These are phyloP conservation scores for Pyronema domesticum DNA, from an alignment of 495 filamentous ascomycete genomes.

Conservation along the genomic window DNA sequence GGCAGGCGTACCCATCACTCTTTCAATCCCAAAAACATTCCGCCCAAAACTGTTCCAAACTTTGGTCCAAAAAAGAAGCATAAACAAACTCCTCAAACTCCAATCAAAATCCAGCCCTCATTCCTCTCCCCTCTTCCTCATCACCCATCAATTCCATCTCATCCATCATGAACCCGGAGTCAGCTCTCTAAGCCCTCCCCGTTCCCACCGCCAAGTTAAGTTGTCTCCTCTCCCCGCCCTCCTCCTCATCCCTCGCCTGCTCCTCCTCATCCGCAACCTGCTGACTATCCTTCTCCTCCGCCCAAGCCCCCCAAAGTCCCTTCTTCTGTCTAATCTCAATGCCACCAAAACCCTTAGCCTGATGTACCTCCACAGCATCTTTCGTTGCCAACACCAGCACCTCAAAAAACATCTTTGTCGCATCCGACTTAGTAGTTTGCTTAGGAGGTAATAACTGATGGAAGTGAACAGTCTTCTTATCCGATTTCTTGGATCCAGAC, in stretches of 20 bases:
- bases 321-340: slow-evolving; percentile 74
- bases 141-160: neutral
- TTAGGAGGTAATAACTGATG: slow-evolving; percentile 75
- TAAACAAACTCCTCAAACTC: slow-evolving; percentile 1
- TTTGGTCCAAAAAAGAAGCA: neutral
- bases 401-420: slow-evolving; percentile 99
- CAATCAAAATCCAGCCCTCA: neutral
- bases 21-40: slow-evolving; percentile 4
- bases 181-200: neutral
- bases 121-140: neutral
- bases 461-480: slow-evolving; percentile 58
- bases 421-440: slow-evolving; percentile 62
- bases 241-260: slow-evolving; percentile 15
- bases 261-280: slow-evolving; percentile 33
- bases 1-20: neutral
- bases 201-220: neutral
- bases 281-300: slow-evolving; percentile 58
- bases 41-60: neutral
- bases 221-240: slow-evolving; percentile 4
- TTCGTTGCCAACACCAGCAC: slow-evolving; percentile 88
- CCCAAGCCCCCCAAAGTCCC: slow-evolving; percentile 89
- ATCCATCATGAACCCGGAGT: neutral
- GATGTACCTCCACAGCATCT: slow-evolving; percentile 95
- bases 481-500: neutral
- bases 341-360: slow-evolving; percentile 40